phyloP scores from a whole-genome alignment of 2,329 filamentous ascomycete genomes.

The Diaporthe sp. region DNA sequence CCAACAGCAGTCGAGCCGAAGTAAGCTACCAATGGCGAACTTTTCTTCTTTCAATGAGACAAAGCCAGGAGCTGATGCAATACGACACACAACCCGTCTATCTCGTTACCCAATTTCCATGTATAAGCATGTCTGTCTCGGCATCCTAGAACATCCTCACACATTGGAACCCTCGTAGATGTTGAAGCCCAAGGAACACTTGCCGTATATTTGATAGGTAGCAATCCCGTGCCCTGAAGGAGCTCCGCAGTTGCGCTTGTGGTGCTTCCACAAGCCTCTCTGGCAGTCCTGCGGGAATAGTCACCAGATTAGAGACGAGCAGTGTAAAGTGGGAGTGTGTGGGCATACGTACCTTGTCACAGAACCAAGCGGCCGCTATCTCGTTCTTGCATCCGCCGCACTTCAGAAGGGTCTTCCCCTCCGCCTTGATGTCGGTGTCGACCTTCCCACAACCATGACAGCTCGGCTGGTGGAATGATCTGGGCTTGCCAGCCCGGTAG shows the following conservation, averaged over 20 bases:
- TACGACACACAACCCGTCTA: too few species aligned
- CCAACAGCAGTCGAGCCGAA: neutral
- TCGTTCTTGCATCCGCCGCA: slow-evolving; percentile 44
- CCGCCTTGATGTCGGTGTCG: slow-evolving; percentile 25
- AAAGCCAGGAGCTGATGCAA: neutral
- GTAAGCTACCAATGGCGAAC: neutral
- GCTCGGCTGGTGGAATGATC: slow-evolving; percentile 41
- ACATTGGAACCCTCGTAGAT: neutral
- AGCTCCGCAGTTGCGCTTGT: slow-evolving; percentile 38
- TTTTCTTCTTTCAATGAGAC: neutral
- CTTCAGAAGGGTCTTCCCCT: slow-evolving; percentile 28
- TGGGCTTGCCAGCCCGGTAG: slow-evolving; percentile 43
- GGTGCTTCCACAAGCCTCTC: slow-evolving; percentile 37
- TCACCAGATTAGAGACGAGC: neutral
- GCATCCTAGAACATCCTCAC: neutral
- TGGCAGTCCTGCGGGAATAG: slow-evolving; percentile 37
- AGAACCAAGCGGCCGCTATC: slow-evolving; percentile 37
- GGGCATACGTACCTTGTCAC: slow-evolving; percentile 36
- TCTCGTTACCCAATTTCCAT: neutral
- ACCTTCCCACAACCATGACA: slow-evolving; percentile 31
- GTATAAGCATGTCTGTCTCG: neutral
- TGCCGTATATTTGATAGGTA: neutral
- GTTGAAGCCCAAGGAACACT: neutral
- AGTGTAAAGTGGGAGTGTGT: neutral
- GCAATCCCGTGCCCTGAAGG: neutral